Evolutionary conservation across 495 filamentous ascomycete species (phyloP).

Genomic region (Talaromyces ruber): DNA sequence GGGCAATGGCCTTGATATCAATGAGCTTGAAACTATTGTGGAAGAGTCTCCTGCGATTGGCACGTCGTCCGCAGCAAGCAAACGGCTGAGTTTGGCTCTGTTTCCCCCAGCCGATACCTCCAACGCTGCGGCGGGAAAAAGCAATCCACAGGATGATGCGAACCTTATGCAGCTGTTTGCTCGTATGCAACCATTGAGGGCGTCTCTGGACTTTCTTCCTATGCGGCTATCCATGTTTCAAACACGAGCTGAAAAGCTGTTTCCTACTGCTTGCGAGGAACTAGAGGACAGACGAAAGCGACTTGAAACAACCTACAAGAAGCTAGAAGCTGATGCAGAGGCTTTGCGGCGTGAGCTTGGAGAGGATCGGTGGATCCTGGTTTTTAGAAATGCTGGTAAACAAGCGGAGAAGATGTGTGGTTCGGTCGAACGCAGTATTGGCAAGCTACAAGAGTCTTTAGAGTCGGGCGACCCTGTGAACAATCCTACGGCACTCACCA

Average conservation of each 20-base stretch:
- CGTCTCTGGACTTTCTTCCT: conserved; percentile 92
- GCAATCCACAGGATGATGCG: conserved; percentile 64
- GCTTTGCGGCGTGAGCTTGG: conserved; percentile 77
- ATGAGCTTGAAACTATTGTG: conserved; percentile 86
- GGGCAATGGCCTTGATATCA: conserved; percentile 66
- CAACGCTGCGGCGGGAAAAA: conserved; percentile 44
- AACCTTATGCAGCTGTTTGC: conserved; percentile 80
- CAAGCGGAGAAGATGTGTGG: conserved; percentile 94
- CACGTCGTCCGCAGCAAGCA: conserved; percentile 35
- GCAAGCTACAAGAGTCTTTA: conserved; percentile 71
- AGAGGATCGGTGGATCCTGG: conserved; percentile 90
- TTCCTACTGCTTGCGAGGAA: conserved; percentile 86
- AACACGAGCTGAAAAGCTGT: conserved; percentile 59
- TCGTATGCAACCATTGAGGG: conserved; percentile 85
- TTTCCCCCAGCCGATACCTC: conserved; percentile 45
- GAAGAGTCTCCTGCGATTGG: conserved; percentile 68
- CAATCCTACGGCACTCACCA: conserved; percentile 55
- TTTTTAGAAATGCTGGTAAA: conserved; percentile 86
- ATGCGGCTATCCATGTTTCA: conserved; percentile 88
- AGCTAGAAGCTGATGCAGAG: conserved; percentile 80
- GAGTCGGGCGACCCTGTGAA: conserved; percentile 64
- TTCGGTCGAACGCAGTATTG: conserved; percentile 76
- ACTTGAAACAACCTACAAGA: conserved; percentile 72
- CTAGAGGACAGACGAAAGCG: conserved; percentile 59
- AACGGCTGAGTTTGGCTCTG: conserved; percentile 58